Percentiles rank a stretch among this genome's conserved stretches.
Conservation (phyloP, 78 protist species). For the Chrysochromulina parva region DNA sequence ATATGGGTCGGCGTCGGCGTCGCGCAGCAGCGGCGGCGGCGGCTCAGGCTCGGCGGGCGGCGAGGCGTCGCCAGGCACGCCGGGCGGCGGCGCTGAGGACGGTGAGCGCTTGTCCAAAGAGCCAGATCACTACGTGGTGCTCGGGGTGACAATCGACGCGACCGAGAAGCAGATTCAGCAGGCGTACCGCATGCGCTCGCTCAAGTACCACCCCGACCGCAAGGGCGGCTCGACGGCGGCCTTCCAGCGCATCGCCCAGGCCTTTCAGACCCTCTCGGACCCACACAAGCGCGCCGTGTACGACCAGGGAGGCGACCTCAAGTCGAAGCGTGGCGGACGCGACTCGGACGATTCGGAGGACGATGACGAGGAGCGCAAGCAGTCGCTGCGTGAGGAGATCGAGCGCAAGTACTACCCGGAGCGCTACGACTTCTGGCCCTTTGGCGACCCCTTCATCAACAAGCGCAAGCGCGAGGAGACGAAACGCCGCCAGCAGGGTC, state of each 20-base stretch:
- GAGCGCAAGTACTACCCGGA: neutral
- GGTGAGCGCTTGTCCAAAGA: neutral
- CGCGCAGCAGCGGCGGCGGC: neutral
- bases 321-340: neutral
- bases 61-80: neutral
- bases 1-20: too few relatives aligned
- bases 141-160: conserved; percentile 27
- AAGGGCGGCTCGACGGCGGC: neutral
- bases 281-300: neutral
- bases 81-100: neutral
- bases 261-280: neutral
- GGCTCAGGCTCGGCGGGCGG: neutral
- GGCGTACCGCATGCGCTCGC: conserved; percentile 22
- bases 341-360: neutral
- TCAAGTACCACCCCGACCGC: conserved; percentile 37
- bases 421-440: conserved; percentile 23
- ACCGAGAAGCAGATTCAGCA: conserved; percentile 25
- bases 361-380: neutral
- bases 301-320: conserved; percentile 15
- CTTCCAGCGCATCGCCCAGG: conserved; percentile 34
- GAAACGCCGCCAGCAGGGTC: neutral
- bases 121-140: conserved; percentile 27
- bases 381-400: conserved; percentile 1
- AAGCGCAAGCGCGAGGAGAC: conserved; percentile 10
- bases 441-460: conserved; percentile 11